Evolutionary conservation across 495 filamentous ascomycete genomes (phyloP).

Genomic region (Bathelium albidoporum): DNA sequence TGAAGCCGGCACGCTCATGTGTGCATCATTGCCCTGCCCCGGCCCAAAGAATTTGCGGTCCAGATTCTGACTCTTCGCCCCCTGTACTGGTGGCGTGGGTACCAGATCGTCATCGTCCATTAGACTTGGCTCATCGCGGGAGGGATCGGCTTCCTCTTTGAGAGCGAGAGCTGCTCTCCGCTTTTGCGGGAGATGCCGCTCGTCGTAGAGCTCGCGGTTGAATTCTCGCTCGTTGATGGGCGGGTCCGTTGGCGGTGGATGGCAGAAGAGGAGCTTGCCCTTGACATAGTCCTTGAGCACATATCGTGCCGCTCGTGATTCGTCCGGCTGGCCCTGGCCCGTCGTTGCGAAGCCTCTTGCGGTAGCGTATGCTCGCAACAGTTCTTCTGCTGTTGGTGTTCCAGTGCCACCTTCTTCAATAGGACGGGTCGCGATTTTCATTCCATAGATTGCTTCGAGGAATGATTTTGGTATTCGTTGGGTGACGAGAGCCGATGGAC

Average conservation of each 20-base stretch:
- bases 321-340: slow-evolving; percentile 82
- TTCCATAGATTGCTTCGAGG: slow-evolving; percentile 84
- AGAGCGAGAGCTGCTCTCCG: slow-evolving; percentile 48
- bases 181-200: slow-evolving; percentile 63
- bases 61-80: slow-evolving; percentile 60
- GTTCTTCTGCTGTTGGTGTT: slow-evolving; percentile 73
- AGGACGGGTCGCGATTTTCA: slow-evolving; percentile 73
- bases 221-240: slow-evolving; percentile 62
- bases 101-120: slow-evolving; percentile 32
- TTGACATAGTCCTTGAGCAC: slow-evolving; percentile 96
- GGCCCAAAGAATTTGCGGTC: slow-evolving; percentile 82
- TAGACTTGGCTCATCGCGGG: slow-evolving; percentile 28
- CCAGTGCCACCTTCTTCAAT: slow-evolving; percentile 91
- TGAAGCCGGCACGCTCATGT: slow-evolving; percentile 54
- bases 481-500: slow-evolving; percentile 76
- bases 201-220: slow-evolving; percentile 81
- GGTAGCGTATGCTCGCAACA: slow-evolving; percentile 75
- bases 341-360: slow-evolving; percentile 82
- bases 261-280: slow-evolving; percentile 85
- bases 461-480: slow-evolving; percentile 84
- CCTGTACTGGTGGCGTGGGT: slow-evolving; percentile 33
- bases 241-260: slow-evolving; percentile 67
- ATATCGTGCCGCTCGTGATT: slow-evolving; percentile 80
- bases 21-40: slow-evolving; percentile 47
- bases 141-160: slow-evolving; percentile 21